A percentile compares a stretch with the other conserved stretches of the same genome.
phyloP scores from a whole-genome alignment of 805 yeast species.

The Saccharomycopsis selenospora region DNA sequence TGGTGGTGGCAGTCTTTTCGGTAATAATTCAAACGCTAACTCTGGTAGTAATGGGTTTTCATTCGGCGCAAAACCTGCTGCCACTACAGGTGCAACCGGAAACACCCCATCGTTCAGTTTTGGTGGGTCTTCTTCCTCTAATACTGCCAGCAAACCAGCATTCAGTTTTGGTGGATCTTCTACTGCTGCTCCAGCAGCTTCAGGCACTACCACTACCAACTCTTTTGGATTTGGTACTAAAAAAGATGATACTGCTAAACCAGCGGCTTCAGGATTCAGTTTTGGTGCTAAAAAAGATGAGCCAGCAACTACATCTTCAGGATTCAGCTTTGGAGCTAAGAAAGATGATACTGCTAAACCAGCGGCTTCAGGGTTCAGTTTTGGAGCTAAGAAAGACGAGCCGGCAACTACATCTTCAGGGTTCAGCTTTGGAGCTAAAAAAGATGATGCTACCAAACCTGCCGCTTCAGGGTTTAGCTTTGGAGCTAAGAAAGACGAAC shows the following conservation, averaged over 20 bases:
- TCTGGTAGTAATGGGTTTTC: conserved; percentile 17
- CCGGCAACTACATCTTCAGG: conserved; percentile 6
- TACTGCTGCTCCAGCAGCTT: background rate
- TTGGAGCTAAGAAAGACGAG: background rate
- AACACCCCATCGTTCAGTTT: background rate
- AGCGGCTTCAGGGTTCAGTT: conserved; percentile 7
- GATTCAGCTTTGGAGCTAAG: conserved; percentile 12
- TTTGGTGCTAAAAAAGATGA: conserved; percentile 21
- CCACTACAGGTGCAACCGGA: background rate
- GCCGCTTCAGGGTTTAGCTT: conserved; percentile 19
- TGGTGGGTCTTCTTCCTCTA: conserved; percentile 7
- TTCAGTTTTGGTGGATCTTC: conserved; percentile 7
- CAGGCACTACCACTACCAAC: conserved; percentile 8
- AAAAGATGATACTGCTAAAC: conserved; percentile 25
- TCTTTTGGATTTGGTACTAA: conserved; percentile 26
- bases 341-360: conserved; percentile 20
- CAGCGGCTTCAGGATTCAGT: conserved; percentile 17
- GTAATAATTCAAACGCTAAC: background rate
- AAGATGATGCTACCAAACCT: conserved; percentile 15
- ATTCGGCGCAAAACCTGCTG: conserved; percentile 19
- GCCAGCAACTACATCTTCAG: conserved; percentile 1
- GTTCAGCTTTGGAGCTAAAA: conserved; percentile 23
- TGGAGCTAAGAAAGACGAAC: conserved; percentile 20
- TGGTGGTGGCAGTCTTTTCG: conserved; percentile 7
- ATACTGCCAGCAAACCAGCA: background rate